Evolutionary conservation across 345 rosid species (phyloP), one percentile per base, ranked within the genome.

Genomic region (Iberis pinnata): DNA sequence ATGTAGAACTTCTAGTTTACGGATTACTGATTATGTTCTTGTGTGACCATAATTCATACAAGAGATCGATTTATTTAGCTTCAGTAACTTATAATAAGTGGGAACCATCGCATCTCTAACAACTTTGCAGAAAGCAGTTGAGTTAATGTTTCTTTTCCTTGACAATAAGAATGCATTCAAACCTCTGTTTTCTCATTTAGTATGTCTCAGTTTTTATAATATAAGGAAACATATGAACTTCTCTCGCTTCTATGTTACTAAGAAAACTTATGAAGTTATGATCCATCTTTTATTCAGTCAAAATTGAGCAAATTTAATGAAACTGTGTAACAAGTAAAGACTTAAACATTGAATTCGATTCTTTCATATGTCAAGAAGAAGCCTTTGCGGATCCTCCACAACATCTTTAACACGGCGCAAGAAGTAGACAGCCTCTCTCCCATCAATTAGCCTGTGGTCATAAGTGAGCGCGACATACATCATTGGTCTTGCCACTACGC

Each of bases 341-440:
- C n/a, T n/a, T n/a, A n/a, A n/a, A n/a, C n/a, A n/a, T n/a, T n/a
- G n/a, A n/a, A n/a, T n/a, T n/a, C n/a, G n/a, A n/a, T n/a, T n/a
- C n/a, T 29, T 9, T 77, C 72, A 86, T 52, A 83, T 56, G 55
- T 86, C 95, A n/a, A 86, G 86, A 25, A 86, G 88, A 50, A 86
- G 84, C 68, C 95, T 71, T 37, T 86, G 88, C 8, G 95, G 95
- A 53, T 86, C 95, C 75, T 86, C 95, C 6, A 83, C 82, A 9
- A 86, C 90, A 53, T 86, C 95, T 72, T 86, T 86, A 43, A 86
- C 83, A 18, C 88, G 90, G 9, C 95, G 95, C 65, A 86, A 59
- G 82, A 80, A 86, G 68, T 75, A 80, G 35, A 86, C 95, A 1
- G 95, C 95, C 83, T 86, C 95, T 81, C 95, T 83, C 53, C 95